Base-by-base conservation (phyloP, 495 filamentous ascomycete species). In the Penicillium ochrochloron region DNA sequence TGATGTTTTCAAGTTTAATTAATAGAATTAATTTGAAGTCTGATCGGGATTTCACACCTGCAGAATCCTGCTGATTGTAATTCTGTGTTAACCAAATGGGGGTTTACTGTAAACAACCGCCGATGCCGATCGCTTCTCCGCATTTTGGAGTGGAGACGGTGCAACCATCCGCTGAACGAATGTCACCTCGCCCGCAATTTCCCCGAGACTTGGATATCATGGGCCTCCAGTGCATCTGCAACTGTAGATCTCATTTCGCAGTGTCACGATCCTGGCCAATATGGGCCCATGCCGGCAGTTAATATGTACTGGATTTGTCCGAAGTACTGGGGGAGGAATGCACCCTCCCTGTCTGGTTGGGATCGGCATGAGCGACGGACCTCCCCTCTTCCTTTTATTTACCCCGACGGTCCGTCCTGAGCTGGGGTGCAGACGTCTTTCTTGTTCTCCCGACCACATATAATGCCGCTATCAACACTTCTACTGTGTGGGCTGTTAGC, bases 401-500 rank as follows among this genome's bases (percentile, higher is more conserved):
- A 62, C 50, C 60, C 29, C 17, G 25, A 31, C 37, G 42, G 1
- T 46, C 48, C 44, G 19, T 48, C 48, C 33, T 39, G 31, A 35
- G 19, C 48, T 31, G 31, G n/a, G 17, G 44, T 25, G 27, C 9
- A 50, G 21, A 3, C 10, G 17, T 50, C 39, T 19, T 58, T 21
- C 14, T 56, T 23, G 7, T 2, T 12, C 3, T 23, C n/a, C 35
- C 60, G n/a, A 21, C 41, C 14, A 17, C 56, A 37, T 4, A 53
- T 52, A 39, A 73, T 73, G 71, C 55, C 27, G 53, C 35, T 66
- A n/a, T 61, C 73, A 15, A 42, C 75, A 6, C 52, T 75, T 17
- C 60, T 76, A 27, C 66, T 70, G 21, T 52, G 76, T 23, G 70
- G 71, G 1, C 60, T 78, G 27, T 46, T 78, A 51, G 65, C 65